These are phyloP conservation scores for Prunus kanzakura DNA, from an alignment of 306 rosid genomes.

Conservation along the genomic window DNA sequence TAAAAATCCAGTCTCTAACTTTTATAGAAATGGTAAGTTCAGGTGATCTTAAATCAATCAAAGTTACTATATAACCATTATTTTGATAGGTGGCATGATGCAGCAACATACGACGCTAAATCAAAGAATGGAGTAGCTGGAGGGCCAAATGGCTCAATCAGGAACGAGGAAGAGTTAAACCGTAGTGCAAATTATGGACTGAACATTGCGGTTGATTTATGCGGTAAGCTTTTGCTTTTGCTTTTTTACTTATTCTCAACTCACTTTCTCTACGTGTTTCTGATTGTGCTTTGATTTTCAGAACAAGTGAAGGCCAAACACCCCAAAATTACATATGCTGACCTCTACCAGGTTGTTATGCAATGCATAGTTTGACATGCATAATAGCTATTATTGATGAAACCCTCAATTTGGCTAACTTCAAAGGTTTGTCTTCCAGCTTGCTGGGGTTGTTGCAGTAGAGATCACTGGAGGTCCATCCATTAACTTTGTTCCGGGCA, in stretches of 20 bases:
- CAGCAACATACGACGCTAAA: conserved; percentile 68
- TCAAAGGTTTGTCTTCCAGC: conserved; percentile 40
- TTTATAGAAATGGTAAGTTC: no score
- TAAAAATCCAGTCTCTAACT: no score
- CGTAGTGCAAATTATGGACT: conserved; percentile 65
- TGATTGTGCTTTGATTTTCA: conserved; percentile 26
- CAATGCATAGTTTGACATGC: not conserved
- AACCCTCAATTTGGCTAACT: not conserved
- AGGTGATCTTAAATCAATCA: not conserved
- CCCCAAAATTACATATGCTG: conserved; percentile 68
- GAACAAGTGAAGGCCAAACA: conserved; percentile 72
- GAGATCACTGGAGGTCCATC: conserved; percentile 93
- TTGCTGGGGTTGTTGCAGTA: conserved; percentile 89
- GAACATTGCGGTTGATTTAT: conserved; percentile 55
- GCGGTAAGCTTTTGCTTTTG: conserved; percentile 42
- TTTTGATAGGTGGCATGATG: conserved; percentile 76
- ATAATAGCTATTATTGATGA: not conserved
- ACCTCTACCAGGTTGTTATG: conserved; percentile 66
- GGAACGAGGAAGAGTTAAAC: conserved; percentile 43
- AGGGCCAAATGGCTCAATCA: conserved; percentile 87
- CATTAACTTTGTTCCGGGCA: conserved; percentile 69
- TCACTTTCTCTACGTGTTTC: not conserved
- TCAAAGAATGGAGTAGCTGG: conserved; percentile 44
- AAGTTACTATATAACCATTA: not conserved
- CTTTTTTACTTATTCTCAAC: not conserved